These are phyloP conservation scores for Tricharina praecox DNA, from an alignment of 495 filamentous ascomycete genomes.

Conservation along the genomic window DNA sequence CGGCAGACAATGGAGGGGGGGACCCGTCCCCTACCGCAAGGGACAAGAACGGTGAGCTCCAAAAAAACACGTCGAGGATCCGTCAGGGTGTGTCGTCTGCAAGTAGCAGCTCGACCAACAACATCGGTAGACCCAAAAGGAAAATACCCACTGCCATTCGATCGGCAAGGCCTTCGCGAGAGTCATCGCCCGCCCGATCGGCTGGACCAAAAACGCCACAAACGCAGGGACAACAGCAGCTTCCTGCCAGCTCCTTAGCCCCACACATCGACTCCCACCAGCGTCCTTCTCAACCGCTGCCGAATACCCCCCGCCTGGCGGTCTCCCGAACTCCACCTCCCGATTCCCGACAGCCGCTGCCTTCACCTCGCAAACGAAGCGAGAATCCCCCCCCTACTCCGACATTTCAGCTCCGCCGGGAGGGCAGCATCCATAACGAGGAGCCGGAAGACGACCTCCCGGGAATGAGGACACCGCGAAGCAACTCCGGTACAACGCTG, in stretches of 20 bases:
- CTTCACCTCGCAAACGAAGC: constrained; percentile 27
- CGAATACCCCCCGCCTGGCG: constrained; percentile 22
- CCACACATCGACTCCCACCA: constrained; percentile 21
- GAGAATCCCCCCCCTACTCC: constrained; percentile 33
- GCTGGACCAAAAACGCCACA: constrained; percentile 23
- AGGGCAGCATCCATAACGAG: constrained; percentile 14
- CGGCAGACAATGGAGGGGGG: neutral
- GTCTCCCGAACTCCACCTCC: constrained; percentile 25
- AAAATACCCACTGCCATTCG: constrained; percentile 3
- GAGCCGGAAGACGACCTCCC: constrained; percentile 40
- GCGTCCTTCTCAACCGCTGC: constrained; percentile 19
- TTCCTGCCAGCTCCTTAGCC: neutral
- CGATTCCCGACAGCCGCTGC: constrained; percentile 22
- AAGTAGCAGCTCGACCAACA: too few relatives aligned
- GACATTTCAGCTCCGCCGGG: constrained; percentile 26
- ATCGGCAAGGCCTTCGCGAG: constrained; percentile 18
- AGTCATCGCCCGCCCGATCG: constrained; percentile 23
- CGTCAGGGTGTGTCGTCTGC: neutral
- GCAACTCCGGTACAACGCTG: constrained; percentile 50
- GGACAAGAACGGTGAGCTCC: neutral
- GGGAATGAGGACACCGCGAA: constrained; percentile 50
- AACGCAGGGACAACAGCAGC: constrained; percentile 2
- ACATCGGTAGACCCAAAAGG: constrained; percentile 5
- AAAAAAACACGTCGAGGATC: neutral
- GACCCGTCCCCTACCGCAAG: neutral